These are phyloP conservation scores for Globisporangium abappressorium DNA, from an alignment of 352 stramenopile genomes.

Conservation along the genomic window DNA sequence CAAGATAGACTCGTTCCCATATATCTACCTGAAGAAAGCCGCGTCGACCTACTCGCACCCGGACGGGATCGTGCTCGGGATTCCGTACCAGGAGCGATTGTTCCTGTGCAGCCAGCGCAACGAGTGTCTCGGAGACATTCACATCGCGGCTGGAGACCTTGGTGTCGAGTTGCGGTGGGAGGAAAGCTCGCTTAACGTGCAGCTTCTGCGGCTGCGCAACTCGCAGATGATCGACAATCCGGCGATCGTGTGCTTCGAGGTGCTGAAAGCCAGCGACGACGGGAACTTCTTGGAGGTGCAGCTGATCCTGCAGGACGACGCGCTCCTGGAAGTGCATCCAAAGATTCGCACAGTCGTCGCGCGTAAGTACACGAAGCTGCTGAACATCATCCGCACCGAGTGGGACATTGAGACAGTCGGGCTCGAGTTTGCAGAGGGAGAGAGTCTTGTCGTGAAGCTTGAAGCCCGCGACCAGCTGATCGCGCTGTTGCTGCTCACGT, in stretches of 20 bases:
- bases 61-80: constrained; percentile 59
- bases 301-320: constrained; percentile 58
- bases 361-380: constrained; percentile 49
- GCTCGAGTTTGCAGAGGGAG: constrained; percentile 64
- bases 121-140: constrained; percentile 61
- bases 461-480: constrained; percentile 62
- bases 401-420: constrained; percentile 54
- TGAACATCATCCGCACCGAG: constrained; percentile 49
- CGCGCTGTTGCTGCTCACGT: constrained; percentile 58
- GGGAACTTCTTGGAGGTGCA: constrained; percentile 51
- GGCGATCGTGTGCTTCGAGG: constrained; percentile 64
- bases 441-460: constrained; percentile 51
- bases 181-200: constrained; percentile 37
- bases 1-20: constrained; percentile 43
- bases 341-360: constrained; percentile 53
- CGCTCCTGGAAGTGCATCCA: constrained; percentile 62
- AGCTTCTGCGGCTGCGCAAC: constrained; percentile 60
- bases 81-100: constrained; percentile 60
- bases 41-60: constrained; percentile 39
- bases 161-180: constrained; percentile 40
- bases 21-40: constrained; percentile 51
- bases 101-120: constrained; percentile 60
- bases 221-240: constrained; percentile 52
- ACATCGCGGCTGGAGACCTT: constrained; percentile 36
- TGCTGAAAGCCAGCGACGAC: constrained; percentile 43